Conservation (phyloP, 1,284 basidiomycete genomes). For the Leccinum fallax region DNA sequence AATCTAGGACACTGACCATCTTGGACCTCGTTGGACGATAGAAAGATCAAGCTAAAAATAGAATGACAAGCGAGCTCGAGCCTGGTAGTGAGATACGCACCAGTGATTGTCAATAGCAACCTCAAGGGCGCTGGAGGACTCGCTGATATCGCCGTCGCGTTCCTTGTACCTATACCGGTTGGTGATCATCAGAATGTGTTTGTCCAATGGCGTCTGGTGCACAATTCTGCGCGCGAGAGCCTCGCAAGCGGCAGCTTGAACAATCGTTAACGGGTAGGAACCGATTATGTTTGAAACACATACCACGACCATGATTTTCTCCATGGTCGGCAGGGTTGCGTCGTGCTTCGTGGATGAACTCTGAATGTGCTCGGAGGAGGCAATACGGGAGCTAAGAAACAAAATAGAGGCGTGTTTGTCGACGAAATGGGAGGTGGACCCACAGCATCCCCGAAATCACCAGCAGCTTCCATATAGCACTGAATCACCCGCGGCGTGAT, state of each 20-base stretch:
- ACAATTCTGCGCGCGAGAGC: conserved; percentile 84
- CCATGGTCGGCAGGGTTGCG: conserved; percentile 81
- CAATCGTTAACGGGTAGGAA: not conserved
- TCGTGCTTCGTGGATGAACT: conserved; percentile 78
- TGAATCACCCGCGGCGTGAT: conserved; percentile 72
- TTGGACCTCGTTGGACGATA: conserved; percentile 88
- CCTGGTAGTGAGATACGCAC: conserved; percentile 40
- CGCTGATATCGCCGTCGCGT: conserved; percentile 57
- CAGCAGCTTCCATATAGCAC: conserved; percentile 66
- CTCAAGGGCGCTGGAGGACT: conserved; percentile 34
- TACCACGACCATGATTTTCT: conserved; percentile 82
- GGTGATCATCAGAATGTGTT: conserved; percentile 71
- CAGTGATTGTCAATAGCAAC: conserved; percentile 58
- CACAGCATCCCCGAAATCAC: conserved; percentile 82
- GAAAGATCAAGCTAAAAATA: conserved; percentile 68
- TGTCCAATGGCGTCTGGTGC: conserved; percentile 65
- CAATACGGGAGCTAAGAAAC: conserved; percentile 69
- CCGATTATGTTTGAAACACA: conserved; percentile 17
- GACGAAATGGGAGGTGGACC: conserved; percentile 27
- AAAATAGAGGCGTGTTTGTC: not conserved
- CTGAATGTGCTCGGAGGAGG: conserved; percentile 76
- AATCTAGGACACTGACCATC: conserved; percentile 51
- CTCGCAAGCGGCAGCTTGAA: conserved; percentile 79
- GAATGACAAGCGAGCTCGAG: conserved; percentile 8
- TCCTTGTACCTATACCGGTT: conserved; percentile 76